Base-by-base conservation (phyloP, 2,329 filamentous ascomycete species). In the Fonsecaea monophora region DNA sequence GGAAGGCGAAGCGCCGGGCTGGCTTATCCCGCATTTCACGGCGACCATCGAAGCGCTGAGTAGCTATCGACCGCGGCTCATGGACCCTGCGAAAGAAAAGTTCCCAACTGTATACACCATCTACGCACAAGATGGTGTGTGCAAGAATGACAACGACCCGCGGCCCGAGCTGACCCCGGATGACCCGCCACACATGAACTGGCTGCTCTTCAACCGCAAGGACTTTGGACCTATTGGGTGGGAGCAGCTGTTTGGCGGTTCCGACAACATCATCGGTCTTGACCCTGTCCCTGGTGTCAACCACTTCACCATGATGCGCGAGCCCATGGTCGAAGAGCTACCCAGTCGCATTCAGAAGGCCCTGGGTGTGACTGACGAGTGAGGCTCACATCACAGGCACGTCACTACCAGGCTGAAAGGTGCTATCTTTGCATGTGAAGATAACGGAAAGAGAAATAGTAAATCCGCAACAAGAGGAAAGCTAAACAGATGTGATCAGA, bases 1-100 rank as follows among this genome's bases (percentile, higher is more conserved):
- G 2, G 58, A 48, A 50, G 53, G 50, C 21, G 37, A 50, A 48
- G 48, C 62, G 10, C 62, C 62, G 30, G 40, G 53, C 21, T 65
- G 65, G 65, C 56, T 69, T 3, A 35, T 65, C 30, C 35, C 32
- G 8, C 67, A 69, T 42, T 69, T 69, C 57, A 34, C 56, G n/a
- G 37, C 57, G 2, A 62, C 65, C 34, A 62, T 68, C 45, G 35
- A 57, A 6, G 55, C 53, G 7, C 48, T 69, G 6, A n/a, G 38
- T 18, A 40, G 64, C 30, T 69, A 69, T 53, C 13, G 35, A n/a
- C 65, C 67, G n/a, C 48, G 40, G 9, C 48, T 65, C 2, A 35
- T 69, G 53, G 18, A 54, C 12, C 30, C 53, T 9, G 25, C 53
- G 4, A 50, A 53, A 18, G 48, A 53, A 18, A 15, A 13, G 30